Base-by-base conservation (phyloP, 2,329 filamentous ascomycete genomes). In the Lecanicillium sp. region DNA sequence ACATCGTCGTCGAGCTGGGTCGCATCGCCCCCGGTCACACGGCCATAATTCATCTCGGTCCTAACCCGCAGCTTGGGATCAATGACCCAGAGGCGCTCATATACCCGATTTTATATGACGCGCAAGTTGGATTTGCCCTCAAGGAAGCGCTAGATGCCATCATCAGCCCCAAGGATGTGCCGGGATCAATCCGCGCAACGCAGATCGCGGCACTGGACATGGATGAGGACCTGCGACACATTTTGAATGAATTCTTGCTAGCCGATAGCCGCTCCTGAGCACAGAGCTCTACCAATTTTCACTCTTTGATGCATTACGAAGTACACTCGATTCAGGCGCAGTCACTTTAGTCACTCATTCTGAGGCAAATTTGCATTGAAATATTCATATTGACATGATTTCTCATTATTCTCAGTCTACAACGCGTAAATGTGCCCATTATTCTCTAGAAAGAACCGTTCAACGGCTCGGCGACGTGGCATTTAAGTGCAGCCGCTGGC, bases 191-290 rank as follows among this genome's bases (percentile, higher is more conserved):
- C 8, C 49, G 52, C 7, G 54, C 49, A 2, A 50, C 49, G 4
- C 50, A 54, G 49, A 37, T 52, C 3, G 53, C 55, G 24, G 52
- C 56, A 14, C 39, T 55, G 23, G 54, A 56, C 10, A 58, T 58
- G 53, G 54, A 56, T 17, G 15, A 47, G 4, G 56, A 56, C 21
- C 23, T 58, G 33, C 45, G 53, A 7, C 51, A 52, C 20, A 42
- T 56, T 21, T 24, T 57, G 37, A 49, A 47, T 12, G 55, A 57
- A 19, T 46, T 55, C 11, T 36, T 57, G 39, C 35, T 57, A 32
- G 55, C 54, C 1, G 51, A 57, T 9, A 47, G 49, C 21, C 41
- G 51, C 8, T 47, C 38, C 1, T 54, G 29, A 30, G n/a, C n/a
- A n/a, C n/a, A n/a, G n/a, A 38, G 33, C 19, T 43, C 5, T 29